Evolutionary conservation across 1,139 yeast species (phyloP).

Genomic region (Debaryomyces fabryi): DNA sequence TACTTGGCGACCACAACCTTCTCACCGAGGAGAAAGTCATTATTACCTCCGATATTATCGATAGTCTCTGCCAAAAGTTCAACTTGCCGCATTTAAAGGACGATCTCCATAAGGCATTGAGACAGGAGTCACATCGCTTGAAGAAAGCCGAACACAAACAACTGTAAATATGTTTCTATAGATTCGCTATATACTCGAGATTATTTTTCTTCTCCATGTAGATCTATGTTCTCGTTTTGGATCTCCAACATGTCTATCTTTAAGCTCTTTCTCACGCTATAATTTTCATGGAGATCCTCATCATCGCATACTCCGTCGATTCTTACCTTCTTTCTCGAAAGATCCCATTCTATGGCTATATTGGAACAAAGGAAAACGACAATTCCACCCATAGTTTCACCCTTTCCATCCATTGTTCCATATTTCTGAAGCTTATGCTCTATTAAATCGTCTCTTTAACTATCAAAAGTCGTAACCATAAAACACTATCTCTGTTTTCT

Average conservation of each 20-base stretch:
- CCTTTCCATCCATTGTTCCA: too few relatives aligned
- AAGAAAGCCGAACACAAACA: not conserved
- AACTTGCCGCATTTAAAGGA: conserved; percentile 40
- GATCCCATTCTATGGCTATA: too few relatives aligned
- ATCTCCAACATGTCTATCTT: not conserved
- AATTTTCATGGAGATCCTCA: not conserved
- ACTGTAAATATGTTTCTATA: conserved; percentile 5
- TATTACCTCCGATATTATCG: conserved; percentile 35
- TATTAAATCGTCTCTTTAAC: too few relatives aligned
- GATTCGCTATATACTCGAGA: not conserved
- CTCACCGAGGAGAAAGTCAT: conserved; percentile 30
- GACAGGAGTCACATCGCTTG: conserved; percentile 45
- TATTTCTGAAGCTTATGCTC: too few relatives aligned
- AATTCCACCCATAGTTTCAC: too few relatives aligned
- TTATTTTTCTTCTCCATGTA: not conserved
- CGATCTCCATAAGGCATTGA: conserved; percentile 48
- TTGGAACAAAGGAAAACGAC: too few relatives aligned
- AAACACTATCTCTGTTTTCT: too few relatives aligned
- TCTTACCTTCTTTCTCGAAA: too few relatives aligned
- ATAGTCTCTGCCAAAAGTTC: conserved; percentile 29
- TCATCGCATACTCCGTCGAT: not conserved
- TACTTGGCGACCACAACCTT: conserved; percentile 11
- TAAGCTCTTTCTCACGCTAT: not conserved
- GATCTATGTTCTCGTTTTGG: not conserved
- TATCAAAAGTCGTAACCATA: too few relatives aligned